Evolutionary conservation across 768 basidiomycete genomes (phyloP).

Genomic region (Macrolepiota albuminosa): DNA sequence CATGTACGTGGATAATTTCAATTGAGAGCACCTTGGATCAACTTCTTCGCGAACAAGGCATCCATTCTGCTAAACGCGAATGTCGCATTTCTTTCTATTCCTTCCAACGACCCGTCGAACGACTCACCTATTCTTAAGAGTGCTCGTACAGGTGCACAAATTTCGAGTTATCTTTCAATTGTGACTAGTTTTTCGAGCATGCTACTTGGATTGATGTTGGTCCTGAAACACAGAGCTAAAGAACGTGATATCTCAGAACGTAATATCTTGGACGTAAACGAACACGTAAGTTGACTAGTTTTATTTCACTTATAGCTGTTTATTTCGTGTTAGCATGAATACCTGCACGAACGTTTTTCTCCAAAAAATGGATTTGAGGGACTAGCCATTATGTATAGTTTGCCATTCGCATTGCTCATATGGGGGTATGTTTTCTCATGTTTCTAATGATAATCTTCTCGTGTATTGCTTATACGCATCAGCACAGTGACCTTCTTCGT

Average conservation of each 20-base stretch:
- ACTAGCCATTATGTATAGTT: slow-evolving; percentile 6
- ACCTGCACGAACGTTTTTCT: slow-evolving; percentile 1
- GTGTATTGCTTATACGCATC: not conserved
- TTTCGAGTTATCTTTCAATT: slow-evolving; percentile 40
- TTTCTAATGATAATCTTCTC: not conserved
- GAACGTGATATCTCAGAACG: slow-evolving; percentile 7
- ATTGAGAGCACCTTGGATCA: slow-evolving; percentile 8
- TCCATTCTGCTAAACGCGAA: slow-evolving; percentile 46
- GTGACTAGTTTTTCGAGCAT: slow-evolving; percentile 37
- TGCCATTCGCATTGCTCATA: slow-evolving; percentile 8
- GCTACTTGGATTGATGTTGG: slow-evolving; percentile 37
- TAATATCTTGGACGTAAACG: not conserved
- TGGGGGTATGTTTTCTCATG: slow-evolving; percentile 1
- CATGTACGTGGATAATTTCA: slow-evolving; percentile 27
- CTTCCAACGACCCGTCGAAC: slow-evolving; percentile 33
- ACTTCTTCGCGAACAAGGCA: slow-evolving; percentile 32
- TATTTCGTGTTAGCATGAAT: not conserved
- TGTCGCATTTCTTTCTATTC: slow-evolving; percentile 41
- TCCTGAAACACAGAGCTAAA: slow-evolving; percentile 34
- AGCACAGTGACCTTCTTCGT: not conserved
- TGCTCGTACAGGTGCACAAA: slow-evolving; percentile 25
- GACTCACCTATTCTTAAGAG: slow-evolving; percentile 11
- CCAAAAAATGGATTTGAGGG: not conserved
- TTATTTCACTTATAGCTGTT: not conserved
- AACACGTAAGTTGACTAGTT: not conserved